Conservation (phyloP, 345 rosid species). For the Populus pruinosa region DNA sequence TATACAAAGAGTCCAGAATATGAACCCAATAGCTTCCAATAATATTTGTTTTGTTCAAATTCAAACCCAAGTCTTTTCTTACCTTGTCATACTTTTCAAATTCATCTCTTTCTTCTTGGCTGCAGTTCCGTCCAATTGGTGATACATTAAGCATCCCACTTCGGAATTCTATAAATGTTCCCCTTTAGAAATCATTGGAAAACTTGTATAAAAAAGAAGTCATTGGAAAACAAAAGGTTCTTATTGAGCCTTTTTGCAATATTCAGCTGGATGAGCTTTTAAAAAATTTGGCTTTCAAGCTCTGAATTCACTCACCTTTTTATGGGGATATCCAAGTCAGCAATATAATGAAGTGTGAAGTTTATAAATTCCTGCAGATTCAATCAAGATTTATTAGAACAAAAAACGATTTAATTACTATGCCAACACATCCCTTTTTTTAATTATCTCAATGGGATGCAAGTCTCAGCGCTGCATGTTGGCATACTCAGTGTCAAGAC, state of each 20-base stretch:
- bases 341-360: slow-evolving; percentile 81
- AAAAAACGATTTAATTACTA: neutral
- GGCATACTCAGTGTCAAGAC: neutral
- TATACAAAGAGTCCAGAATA: slow-evolving; percentile 12
- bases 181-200: slow-evolving; percentile 43
- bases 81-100: slow-evolving; percentile 95
- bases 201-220: neutral
- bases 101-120: slow-evolving; percentile 98
- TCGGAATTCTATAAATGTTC: slow-evolving; percentile 94
- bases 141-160: slow-evolving; percentile 97
- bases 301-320: slow-evolving; percentile 53
- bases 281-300: slow-evolving; percentile 2
- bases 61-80: slow-evolving; percentile 6
- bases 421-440: neutral
- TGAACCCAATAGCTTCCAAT: neutral
- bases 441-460: no score
- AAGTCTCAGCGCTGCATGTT: no score
- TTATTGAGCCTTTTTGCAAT: neutral
- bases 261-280: neutral
- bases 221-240: slow-evolving; percentile 4
- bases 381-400: slow-evolving; percentile 8
- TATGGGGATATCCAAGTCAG: slow-evolving; percentile 95
- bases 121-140: slow-evolving; percentile 97
- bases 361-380: slow-evolving; percentile 79
- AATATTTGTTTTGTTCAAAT: neutral